Percentiles rank a stretch among this genome's conserved stretches.
These are phyloP conservation scores for Umbelopsis sp. DNA, from an alignment of 192 early-diverging fungal species.

Conservation along the genomic window DNA sequence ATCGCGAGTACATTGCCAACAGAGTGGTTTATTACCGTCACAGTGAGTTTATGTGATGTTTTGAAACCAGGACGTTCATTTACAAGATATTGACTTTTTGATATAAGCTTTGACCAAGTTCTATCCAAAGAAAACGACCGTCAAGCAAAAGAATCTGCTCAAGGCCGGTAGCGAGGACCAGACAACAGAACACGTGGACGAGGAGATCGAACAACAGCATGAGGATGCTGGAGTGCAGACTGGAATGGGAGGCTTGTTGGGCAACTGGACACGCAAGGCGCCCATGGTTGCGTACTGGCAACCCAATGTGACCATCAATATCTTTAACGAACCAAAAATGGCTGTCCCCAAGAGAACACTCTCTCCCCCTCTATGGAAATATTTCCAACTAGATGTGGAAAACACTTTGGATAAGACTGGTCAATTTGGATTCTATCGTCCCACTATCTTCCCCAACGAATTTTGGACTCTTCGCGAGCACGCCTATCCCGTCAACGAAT, in stretches of 20 bases:
- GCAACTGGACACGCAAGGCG: constrained; percentile 37
- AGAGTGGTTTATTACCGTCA: constrained; percentile 52
- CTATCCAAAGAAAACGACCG: constrained; percentile 44
- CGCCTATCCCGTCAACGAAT: constrained; percentile 70
- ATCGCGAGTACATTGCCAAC: constrained; percentile 41
- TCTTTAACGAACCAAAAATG: constrained; percentile 52
- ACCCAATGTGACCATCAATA: constrained; percentile 69
- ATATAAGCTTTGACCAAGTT: constrained; percentile 53
- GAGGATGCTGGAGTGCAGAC: background rate
- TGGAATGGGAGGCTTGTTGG: constrained; percentile 17
- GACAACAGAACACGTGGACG: constrained; percentile 27
- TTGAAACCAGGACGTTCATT: background rate
- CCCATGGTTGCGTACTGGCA: constrained; percentile 78
- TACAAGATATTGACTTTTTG: constrained; percentile 5
- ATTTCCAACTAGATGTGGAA: constrained; percentile 46
- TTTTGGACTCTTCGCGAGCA: constrained; percentile 82
- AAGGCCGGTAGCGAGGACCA: constrained; percentile 32
- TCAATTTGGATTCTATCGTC: constrained; percentile 60
- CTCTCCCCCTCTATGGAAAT: constrained; percentile 56
- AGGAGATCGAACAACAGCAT: constrained; percentile 22
- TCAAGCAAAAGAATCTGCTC: constrained; percentile 61
- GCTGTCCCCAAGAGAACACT: constrained; percentile 48
- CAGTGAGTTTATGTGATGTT: constrained; percentile 36
- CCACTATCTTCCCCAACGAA: constrained; percentile 75
- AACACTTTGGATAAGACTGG: constrained; percentile 37